Evolutionary conservation across 129 eudicot species (phyloP).

Genomic region (Gnaphalium uliginosum): DNA sequence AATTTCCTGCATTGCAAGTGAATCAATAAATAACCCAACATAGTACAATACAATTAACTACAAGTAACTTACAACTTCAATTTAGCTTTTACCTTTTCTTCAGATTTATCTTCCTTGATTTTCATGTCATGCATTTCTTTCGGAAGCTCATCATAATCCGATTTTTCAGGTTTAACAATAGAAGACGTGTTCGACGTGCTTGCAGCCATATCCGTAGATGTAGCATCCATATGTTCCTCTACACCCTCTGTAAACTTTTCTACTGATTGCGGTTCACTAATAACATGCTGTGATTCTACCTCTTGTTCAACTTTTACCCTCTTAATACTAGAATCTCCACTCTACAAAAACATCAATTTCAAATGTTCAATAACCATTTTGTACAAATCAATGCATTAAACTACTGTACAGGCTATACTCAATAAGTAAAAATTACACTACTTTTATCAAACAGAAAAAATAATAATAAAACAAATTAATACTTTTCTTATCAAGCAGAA

Average conservation of each 20-base stretch:
- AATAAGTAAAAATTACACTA: no score
- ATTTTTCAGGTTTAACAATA: constrained; percentile 43
- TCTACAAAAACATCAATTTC: constrained; percentile 33
- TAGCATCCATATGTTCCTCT: constrained; percentile 41
- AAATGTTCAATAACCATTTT: neutral
- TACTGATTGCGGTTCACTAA: constrained; percentile 39
- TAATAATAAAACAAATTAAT: no score
- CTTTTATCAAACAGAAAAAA: neutral
- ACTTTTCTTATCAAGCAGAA: no score
- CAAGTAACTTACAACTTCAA: neutral
- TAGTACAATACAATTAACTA: neutral
- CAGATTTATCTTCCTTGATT: constrained; percentile 61
- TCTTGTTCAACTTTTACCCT: constrained; percentile 73
- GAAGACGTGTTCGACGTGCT: constrained; percentile 50
- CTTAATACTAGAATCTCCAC: constrained; percentile 64
- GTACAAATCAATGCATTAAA: no score
- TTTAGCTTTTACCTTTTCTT: constrained; percentile 45
- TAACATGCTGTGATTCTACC: constrained; percentile 33
- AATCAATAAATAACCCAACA: constrained; percentile 16
- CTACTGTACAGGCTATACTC: no score
- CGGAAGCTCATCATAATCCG: constrained; percentile 69
- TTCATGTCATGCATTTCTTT: constrained; percentile 76
- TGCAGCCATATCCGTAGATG: constrained; percentile 47
- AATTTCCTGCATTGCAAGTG: constrained; percentile 52
- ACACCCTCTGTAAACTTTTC: constrained; percentile 36